phyloP scores from a whole-genome alignment of 1,284 basidiomycete species.

The Papiliotrema fonsecae region DNA sequence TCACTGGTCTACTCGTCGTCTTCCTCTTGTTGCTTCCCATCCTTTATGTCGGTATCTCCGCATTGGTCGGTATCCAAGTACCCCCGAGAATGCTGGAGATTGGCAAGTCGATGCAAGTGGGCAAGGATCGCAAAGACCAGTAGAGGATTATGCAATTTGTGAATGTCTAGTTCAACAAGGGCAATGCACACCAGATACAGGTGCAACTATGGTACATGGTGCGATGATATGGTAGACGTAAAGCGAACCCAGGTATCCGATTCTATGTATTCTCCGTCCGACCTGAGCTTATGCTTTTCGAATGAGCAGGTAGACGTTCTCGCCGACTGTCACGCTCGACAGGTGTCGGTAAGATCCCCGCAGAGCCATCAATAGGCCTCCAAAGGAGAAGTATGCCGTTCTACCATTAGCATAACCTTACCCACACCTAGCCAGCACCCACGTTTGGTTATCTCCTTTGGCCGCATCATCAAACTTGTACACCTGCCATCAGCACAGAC shows the following conservation, averaged over 20 bases:
- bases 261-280: neutral
- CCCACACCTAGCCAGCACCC: conserved; percentile 3
- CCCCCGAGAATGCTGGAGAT: conserved; percentile 46
- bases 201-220: no score
- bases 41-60: conserved; percentile 60
- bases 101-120: conserved; percentile 52
- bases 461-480: conserved; percentile 90
- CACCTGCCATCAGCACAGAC: conserved; percentile 55
- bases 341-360: conserved; percentile 91
- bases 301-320: conserved; percentile 85
- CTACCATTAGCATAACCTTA: conserved; percentile 47
- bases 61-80: conserved; percentile 71
- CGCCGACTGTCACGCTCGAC: conserved; percentile 84
- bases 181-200: no score
- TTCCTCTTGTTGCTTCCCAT: conserved; percentile 70
- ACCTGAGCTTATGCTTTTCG: conserved; percentile 54
- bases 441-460: conserved; percentile 53
- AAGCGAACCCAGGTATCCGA: no score
- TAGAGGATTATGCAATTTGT: no score
- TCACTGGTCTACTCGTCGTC: conserved; percentile 62
- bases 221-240: no score
- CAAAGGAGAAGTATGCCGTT: conserved; percentile 92
- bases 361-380: conserved; percentile 92
- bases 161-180: no score
- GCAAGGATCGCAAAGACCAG: conserved; percentile 72